Conservation (phyloP, 2,329 filamentous ascomycete species). For the Tolypocladium tropicale region DNA sequence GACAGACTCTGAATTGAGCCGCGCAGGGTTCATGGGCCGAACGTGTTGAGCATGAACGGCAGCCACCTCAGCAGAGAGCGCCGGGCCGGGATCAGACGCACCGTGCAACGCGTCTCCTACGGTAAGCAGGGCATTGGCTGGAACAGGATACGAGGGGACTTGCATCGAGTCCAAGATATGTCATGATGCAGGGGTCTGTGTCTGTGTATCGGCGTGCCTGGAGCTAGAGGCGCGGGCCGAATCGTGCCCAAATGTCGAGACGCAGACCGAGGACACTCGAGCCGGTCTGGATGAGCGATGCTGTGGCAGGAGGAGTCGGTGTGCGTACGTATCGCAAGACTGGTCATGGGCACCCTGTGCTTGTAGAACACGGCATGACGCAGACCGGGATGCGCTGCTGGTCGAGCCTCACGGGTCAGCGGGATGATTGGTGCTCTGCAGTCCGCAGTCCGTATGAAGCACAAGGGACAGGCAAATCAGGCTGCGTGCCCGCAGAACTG, state of each 20-base stretch:
- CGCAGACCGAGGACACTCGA: background rate
- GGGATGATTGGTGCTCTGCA: background rate
- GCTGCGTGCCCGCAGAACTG: background rate
- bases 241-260: background rate
- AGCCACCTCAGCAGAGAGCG: background rate
- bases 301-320: background rate
- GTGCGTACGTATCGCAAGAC: background rate
- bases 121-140: background rate
- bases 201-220: background rate
- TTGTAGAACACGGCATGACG: background rate
- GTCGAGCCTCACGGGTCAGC: background rate
- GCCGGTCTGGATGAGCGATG: background rate
- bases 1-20: background rate
- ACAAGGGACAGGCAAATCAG: background rate
- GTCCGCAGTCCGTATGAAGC: background rate
- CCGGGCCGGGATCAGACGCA: background rate
- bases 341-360: background rate
- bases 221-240: background rate
- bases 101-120: background rate
- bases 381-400: background rate
- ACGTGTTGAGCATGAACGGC: background rate
- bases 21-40: background rate
- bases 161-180: background rate
- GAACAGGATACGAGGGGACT: background rate
- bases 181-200: conserved; percentile 1